phyloP scores from a whole-genome alignment of 176 grass and related monocot species.

The Eleusine coracana region DNA sequence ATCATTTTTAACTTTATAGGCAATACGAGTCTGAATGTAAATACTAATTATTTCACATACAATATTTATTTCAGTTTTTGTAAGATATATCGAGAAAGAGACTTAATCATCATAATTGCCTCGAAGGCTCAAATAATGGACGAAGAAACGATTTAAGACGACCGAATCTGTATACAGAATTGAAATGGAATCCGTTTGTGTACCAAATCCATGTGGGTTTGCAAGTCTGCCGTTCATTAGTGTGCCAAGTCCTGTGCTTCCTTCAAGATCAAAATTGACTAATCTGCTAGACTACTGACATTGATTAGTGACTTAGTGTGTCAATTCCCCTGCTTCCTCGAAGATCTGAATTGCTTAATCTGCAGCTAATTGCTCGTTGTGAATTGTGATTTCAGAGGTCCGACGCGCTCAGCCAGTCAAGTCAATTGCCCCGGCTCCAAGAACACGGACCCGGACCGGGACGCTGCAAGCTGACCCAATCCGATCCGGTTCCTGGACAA shows the following conservation, averaged over 20 bases:
- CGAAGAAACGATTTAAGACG: neutral
- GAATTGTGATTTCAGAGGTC: neutral
- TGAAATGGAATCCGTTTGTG: neutral
- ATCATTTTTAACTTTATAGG: neutral
- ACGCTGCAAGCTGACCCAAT: neutral
- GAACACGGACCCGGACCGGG: neutral
- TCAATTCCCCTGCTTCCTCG: neutral
- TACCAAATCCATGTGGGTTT: neutral
- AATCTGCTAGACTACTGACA: too few relatives aligned
- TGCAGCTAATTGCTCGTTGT: neutral
- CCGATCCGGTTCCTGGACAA: too few relatives aligned
- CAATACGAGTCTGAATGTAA: neutral
- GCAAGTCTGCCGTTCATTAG: neutral
- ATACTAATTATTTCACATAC: neutral
- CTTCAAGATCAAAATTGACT: neutral
- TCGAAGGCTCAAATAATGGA: neutral
- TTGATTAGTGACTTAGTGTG: neutral
- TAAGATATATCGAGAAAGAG: neutral
- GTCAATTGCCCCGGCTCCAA: neutral
- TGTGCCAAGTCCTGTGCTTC: neutral
- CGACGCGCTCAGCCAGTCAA: constrained; percentile 4
- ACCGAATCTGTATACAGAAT: neutral
- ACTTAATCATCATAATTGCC: neutral
- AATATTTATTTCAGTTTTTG: neutral
- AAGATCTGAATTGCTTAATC: neutral